phyloP scores from a whole-genome alignment of 139 green algal genomes.

The Gonium pectorale region DNA sequence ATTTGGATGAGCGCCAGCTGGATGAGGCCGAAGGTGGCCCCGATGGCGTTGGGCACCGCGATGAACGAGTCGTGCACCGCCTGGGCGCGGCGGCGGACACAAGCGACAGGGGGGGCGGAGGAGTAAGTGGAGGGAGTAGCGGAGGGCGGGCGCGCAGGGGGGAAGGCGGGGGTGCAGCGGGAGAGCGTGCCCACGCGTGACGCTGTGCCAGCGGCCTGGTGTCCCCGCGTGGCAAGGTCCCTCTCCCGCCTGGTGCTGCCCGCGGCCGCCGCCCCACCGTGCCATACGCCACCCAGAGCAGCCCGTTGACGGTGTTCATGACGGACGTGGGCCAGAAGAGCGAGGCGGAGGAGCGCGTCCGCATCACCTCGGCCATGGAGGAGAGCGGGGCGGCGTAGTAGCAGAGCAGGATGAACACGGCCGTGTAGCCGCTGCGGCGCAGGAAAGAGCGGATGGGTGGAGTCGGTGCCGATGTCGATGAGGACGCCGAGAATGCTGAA shows the following conservation, averaged over 20 bases:
- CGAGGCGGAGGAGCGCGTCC: conserved; percentile 54
- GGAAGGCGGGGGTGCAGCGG: no score
- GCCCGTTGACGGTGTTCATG: conserved; percentile 74
- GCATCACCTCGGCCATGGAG: conserved; percentile 66
- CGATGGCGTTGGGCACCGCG: conserved; percentile 55
- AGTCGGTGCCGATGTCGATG: neutral
- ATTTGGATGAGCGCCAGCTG: conserved; percentile 48
- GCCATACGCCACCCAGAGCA: conserved; percentile 63
- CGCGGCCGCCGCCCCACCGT: conserved; percentile 28
- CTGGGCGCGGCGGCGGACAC: no score
- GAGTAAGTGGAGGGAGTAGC: no score
- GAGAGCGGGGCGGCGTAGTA: conserved; percentile 77
- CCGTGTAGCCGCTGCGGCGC: conserved; percentile 42
- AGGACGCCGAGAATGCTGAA: no score
- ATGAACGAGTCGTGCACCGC: conserved; percentile 60
- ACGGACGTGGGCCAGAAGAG: conserved; percentile 65
- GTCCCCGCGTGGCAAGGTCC: no score
- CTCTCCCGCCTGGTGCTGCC: no score
- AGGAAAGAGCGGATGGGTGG: neutral
- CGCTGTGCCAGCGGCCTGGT: no score
- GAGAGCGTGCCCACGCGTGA: no score
- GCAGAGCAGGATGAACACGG: conserved; percentile 66
- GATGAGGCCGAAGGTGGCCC: conserved; percentile 54
- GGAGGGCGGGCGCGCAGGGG: no score
- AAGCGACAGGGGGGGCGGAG: no score